phyloP scores from a whole-genome alignment of 345 rosid genomes.

The Combretum micranthum region DNA sequence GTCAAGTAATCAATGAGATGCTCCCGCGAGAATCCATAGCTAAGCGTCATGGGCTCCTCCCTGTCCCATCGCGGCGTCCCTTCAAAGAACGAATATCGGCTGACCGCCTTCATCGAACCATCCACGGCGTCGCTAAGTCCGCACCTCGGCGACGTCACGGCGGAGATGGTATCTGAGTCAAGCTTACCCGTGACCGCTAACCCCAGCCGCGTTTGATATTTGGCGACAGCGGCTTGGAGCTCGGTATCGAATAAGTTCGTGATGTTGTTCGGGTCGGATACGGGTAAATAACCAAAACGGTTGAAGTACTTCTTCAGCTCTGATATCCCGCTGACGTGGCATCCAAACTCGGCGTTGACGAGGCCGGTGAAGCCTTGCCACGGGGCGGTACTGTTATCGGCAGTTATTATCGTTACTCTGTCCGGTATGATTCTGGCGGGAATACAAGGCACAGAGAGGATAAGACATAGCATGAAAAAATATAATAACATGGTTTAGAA shows the following conservation, averaged over 20 bases:
- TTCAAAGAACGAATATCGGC: slow-evolving; percentile 50
- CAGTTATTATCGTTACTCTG: neutral
- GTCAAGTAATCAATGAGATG: slow-evolving; percentile 49
- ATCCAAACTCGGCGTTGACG: slow-evolving; percentile 11
- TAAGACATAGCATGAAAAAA: neutral
- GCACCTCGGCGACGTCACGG: slow-evolving; percentile 69
- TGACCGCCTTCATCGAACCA: slow-evolving; percentile 17
- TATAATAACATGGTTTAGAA: slow-evolving; percentile 5
- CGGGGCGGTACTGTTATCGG: slow-evolving; percentile 3
- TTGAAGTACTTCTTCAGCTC: slow-evolving; percentile 24
- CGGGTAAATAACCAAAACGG: slow-evolving; percentile 24
- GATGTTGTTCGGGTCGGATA: slow-evolving; percentile 2
- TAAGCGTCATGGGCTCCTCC: slow-evolving; percentile 34
- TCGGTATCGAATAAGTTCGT: slow-evolving; percentile 58
- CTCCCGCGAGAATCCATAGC: slow-evolving; percentile 49
- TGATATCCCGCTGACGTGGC: slow-evolving; percentile 18
- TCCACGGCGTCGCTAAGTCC: slow-evolving; percentile 32
- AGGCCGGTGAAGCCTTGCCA: slow-evolving; percentile 19
- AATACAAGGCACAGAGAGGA: neutral
- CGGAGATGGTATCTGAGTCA: slow-evolving; percentile 49
- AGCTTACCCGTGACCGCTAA: slow-evolving; percentile 53
- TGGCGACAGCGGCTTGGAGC: slow-evolving; percentile 42
- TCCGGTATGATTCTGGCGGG: slow-evolving; percentile 10
- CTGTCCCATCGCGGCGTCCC: slow-evolving; percentile 73
- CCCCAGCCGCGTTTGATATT: slow-evolving; percentile 55